These are phyloP conservation scores for Priceomyces carsonii DNA, from an alignment of 805 yeast species.

Conservation along the genomic window DNA sequence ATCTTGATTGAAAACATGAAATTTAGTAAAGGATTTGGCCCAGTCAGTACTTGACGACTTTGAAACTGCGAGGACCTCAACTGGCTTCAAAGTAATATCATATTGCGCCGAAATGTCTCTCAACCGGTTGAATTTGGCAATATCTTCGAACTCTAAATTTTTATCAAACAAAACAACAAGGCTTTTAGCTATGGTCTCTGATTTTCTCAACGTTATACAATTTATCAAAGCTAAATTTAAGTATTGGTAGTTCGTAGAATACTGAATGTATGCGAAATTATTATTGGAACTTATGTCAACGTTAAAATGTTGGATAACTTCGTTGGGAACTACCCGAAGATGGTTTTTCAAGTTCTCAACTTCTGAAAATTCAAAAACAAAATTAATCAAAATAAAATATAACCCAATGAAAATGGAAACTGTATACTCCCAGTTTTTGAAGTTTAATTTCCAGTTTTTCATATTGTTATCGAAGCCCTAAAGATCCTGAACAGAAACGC, in stretches of 20 bases:
- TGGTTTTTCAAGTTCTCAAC: constrained; percentile 15
- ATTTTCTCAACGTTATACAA: constrained; percentile 32
- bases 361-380: constrained; percentile 13
- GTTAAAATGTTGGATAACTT: constrained; percentile 17
- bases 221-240: constrained; percentile 55
- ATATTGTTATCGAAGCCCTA: no score
- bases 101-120: constrained; percentile 8
- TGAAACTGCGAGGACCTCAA: constrained; percentile 15
- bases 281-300: constrained; percentile 5
- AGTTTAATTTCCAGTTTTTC: constrained; percentile 4
- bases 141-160: constrained; percentile 13
- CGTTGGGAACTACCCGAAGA: constrained; percentile 24
- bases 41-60: constrained; percentile 33
- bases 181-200: constrained; percentile 41
- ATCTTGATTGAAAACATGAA: constrained; percentile 49
- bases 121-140: constrained; percentile 1
- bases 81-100: constrained; percentile 27
- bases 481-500: no score
- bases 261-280: constrained; percentile 57
- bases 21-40: constrained; percentile 55
- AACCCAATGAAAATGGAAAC: constrained; percentile 18
- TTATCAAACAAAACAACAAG: constrained; percentile 44
- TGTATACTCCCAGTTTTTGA: constrained; percentile 23
- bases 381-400: constrained; percentile 22
- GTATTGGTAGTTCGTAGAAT: constrained; percentile 55